A percentile compares a stretch with the other conserved stretches of the same genome.
Evolutionary conservation across 78 protist genomes (phyloP).

Genomic region (Creolimax fragrantissima): DNA sequence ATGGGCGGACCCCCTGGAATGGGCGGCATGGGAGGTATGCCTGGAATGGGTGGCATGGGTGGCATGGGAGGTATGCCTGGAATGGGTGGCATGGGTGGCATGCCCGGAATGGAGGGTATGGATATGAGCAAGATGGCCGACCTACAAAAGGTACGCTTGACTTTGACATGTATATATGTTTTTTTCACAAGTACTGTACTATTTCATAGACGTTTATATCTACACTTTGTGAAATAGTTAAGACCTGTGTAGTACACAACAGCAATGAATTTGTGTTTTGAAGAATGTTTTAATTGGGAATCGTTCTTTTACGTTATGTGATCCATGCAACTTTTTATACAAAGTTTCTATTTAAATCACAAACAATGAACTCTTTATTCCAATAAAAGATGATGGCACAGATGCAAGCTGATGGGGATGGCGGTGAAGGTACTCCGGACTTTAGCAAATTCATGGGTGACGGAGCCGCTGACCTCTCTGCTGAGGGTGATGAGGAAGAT

Average conservation of each 20-base stretch:
- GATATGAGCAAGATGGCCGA: not conserved
- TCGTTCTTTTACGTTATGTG: too few species aligned
- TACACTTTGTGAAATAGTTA: too few species aligned
- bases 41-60: constrained; percentile 21
- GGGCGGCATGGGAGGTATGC: constrained; percentile 17
- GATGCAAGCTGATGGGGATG: not conserved
- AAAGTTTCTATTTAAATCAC: too few species aligned
- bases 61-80: not conserved
- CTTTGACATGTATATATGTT: too few species aligned
- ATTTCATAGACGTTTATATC: too few species aligned
- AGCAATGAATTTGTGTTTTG: too few species aligned
- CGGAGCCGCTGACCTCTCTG: not conserved
- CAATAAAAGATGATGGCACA: not conserved
- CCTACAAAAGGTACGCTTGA: too few species aligned
- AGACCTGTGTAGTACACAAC: too few species aligned
- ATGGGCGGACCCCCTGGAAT: not conserved
- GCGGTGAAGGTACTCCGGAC: not conserved
- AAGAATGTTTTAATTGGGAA: too few species aligned
- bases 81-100: not conserved
- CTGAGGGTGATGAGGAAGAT: not conserved
- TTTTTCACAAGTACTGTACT: too few species aligned
- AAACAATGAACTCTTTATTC: too few species aligned
- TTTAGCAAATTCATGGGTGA: not conserved
- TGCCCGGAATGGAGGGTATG: not conserved
- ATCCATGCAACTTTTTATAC: too few species aligned